Conservation (phyloP, 164 flowering plant species). For the Magnolia changhungtana region DNA sequence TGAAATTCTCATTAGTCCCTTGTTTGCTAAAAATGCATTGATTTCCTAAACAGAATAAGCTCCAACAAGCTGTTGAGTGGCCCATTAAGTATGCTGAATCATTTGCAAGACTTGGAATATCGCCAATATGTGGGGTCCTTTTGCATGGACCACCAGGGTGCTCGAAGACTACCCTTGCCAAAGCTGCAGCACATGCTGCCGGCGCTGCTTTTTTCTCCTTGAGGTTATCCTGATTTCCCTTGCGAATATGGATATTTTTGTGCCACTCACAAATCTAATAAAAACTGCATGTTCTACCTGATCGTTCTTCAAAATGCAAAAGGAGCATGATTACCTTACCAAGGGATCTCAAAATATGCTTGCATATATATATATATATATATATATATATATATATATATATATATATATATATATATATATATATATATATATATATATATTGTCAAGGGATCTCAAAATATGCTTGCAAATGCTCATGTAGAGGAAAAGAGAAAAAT, state of each 20-base stretch:
- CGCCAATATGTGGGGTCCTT: constrained; percentile 82
- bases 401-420: too few species aligned
- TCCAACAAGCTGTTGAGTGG: constrained; percentile 97
- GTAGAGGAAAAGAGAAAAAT: not conserved
- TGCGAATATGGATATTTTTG: not conserved
- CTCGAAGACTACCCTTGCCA: constrained; percentile 96
- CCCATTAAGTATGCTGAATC: constrained; percentile 80
- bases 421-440: too few species aligned
- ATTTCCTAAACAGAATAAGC: constrained; percentile 62
- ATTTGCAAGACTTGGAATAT: constrained; percentile 71
- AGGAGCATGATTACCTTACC: not conserved
- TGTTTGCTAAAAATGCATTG: constrained; percentile 2
- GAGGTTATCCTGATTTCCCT: constrained; percentile 44
- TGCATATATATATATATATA: too few species aligned
- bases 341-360: not conserved
- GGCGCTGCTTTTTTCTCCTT: constrained; percentile 86
- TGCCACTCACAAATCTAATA: not conserved
- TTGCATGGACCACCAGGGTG: constrained; percentile 99
- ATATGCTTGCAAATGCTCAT: not conserved
- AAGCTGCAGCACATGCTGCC: constrained; percentile 96
- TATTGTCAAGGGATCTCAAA: not conserved
- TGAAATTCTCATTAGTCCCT: not conserved
- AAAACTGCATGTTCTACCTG: not conserved
- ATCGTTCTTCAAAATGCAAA: not conserved
- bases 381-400: too few species aligned